phyloP scores from a whole-genome alignment of 176 grass and related monocot genomes.

The barley (Hordeum vulgare) region MorexV3_pseudomolecules_assembly NC_058520.1:479048826-479049325 shows the following conservation, averaged over 20 bases:
- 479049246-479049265: slow-evolving; percentile 90
- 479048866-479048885: slow-evolving; percentile 2
- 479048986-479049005: slow-evolving; percentile 82
- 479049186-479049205: slow-evolving; percentile 98
- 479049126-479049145: slow-evolving; percentile 84
- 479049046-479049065: neutral
- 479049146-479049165: slow-evolving; percentile 99
- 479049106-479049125: slow-evolving; percentile 51
- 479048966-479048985: slow-evolving; percentile 95
- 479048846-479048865: slow-evolving; percentile 43
- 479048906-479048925: neutral
- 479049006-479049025: slow-evolving; percentile 93
- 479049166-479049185: slow-evolving; percentile 99
- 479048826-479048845: slow-evolving; percentile 88
- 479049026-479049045: slow-evolving; percentile 91
- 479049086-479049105: neutral
- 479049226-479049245: slow-evolving; percentile 96
- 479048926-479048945: slow-evolving; percentile 70
- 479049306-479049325: neutral
- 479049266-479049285: slow-evolving; percentile 58
- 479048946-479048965: slow-evolving; percentile 98
- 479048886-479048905: slow-evolving; percentile 13
- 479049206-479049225: slow-evolving; percentile 96
- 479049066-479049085: neutral
- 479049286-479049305: neutral